Percentiles rank a stretch among this genome's conserved stretches.
These are phyloP conservation scores for Hypoxylon sp. DNA, from an alignment of 2,329 filamentous ascomycete genomes.

Conservation along the genomic window DNA sequence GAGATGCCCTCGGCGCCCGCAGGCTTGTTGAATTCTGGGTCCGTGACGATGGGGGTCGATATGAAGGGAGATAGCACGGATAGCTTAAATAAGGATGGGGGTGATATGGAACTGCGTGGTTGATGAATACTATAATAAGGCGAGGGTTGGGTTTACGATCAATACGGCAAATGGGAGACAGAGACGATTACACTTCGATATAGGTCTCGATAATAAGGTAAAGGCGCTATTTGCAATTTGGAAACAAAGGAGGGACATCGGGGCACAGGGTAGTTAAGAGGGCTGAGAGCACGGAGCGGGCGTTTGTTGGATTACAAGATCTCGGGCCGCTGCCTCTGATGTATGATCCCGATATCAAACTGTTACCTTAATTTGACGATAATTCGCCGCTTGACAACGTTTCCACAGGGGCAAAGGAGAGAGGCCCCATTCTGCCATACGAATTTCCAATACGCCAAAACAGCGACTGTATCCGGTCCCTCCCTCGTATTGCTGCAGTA, in stretches of 20 bases:
- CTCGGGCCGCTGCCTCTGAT: constrained; percentile 16
- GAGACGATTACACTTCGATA: constrained; percentile 8
- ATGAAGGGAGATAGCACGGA: constrained; percentile 56
- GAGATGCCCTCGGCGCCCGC: constrained; percentile 77
- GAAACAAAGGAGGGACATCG: constrained; percentile 2
- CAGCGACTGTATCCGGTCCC: constrained; percentile 15
- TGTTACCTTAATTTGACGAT: constrained; percentile 22
- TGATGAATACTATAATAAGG: constrained; percentile 7
- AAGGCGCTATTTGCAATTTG: constrained; percentile 24
- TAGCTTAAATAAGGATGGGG: not conserved
- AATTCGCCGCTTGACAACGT: constrained; percentile 10
- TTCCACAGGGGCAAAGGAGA: constrained; percentile 9
- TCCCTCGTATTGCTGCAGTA: constrained; percentile 27
- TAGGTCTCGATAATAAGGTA: constrained; percentile 10
- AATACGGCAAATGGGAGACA: constrained; percentile 15
- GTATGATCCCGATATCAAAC: constrained; percentile 16
- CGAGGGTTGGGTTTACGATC: constrained; percentile 10
- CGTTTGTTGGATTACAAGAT: constrained; percentile 36
- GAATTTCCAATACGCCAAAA: constrained; percentile 29
- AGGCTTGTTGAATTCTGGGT: constrained; percentile 81
- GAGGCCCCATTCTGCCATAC: constrained; percentile 15
- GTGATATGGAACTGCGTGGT: not conserved
- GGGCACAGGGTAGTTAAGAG: constrained; percentile 5
- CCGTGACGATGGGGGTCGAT: constrained; percentile 63
- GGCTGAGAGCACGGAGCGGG: constrained; percentile 20